A percentile compares a stretch with the other conserved stretches of the same genome.
Conservation (phyloP, 768 basidiomycete genomes). For the Neoboletus subvelutipes region DNA sequence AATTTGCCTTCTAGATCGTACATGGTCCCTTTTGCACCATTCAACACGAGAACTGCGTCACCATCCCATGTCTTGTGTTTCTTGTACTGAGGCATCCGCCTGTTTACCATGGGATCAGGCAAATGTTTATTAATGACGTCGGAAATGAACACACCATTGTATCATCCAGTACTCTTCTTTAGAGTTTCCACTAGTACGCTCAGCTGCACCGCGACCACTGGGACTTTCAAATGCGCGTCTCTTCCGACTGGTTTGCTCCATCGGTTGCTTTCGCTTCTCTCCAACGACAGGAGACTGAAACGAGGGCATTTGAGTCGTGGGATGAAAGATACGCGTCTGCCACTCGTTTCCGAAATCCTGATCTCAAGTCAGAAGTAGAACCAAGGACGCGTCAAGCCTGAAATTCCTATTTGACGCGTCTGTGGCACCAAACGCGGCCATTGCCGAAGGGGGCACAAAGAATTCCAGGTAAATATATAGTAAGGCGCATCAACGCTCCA, state of each 20-base stretch:
- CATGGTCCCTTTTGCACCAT: conserved; percentile 45
- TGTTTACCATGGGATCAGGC: conserved; percentile 23
- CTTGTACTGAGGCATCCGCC: conserved; percentile 68
- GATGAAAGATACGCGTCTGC: neutral
- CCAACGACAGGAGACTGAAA: conserved; percentile 19
- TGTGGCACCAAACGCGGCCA: conserved; percentile 19
- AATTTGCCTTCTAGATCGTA: conserved; percentile 64
- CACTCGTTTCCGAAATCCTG: neutral
- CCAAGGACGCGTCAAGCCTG: conserved; percentile 5
- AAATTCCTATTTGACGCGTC: conserved; percentile 16
- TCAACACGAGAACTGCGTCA: conserved; percentile 63
- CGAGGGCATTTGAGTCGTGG: conserved; percentile 20
- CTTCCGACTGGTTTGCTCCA: conserved; percentile 28
- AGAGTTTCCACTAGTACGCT: conserved; percentile 12
- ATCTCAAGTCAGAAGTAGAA: neutral
- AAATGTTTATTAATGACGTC: neutral
- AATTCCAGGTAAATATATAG: neutral
- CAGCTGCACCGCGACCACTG: conserved; percentile 2
- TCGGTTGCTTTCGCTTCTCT: conserved; percentile 32
- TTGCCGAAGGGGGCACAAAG: conserved; percentile 7
- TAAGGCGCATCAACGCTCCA: neutral
- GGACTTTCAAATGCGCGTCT: conserved; percentile 27
- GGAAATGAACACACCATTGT: conserved; percentile 54
- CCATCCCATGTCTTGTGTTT: conserved; percentile 94
- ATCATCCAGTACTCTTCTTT: conserved; percentile 67